Base-by-base conservation (phyloP, 1,139 yeast species). In the Sugiyamaella xylanicola region DNA sequence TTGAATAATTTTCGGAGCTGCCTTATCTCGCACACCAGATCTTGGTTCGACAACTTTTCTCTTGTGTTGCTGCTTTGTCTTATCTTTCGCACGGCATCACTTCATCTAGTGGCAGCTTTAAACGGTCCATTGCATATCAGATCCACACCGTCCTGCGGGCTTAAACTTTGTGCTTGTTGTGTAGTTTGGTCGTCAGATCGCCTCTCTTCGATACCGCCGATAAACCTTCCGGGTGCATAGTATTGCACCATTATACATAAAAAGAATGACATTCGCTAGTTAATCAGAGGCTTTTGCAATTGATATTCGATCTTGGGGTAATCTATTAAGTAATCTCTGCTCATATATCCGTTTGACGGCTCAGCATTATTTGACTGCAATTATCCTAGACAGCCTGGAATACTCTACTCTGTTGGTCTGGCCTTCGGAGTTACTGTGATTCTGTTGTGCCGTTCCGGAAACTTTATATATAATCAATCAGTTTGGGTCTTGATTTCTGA, bases 81-180 rank as follows among this genome's bases (percentile, higher is more conserved):
- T 32, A 32, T 32, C 37, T 32, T 25, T 32, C 15, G 37, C 37
- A 32, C 37, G 37, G 37, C 37, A 32, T 32, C 37, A 32, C 15
- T 11, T 32, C 4, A 13, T 32, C 15, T 13, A n/a, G 37, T 32
- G 37, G 37, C 37, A n/a, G 32, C 32, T 25, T 32, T 4, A 13
- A 32, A 32, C 37, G 15, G 37, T 25, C 15, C 37, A 32, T 32
- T 32, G 37, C 37, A 32, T 8, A 8, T 32, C 37, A 32, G 37
- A 32, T 32, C 37, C 37, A 7, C 37, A 32, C 15, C 37, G 37
- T 32, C 37, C 37, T 32, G 37, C 37, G 37, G 37, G 13, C 37
- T 32, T 32, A 32, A 32, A 32, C 37, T 32, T 32, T n/a, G 29
- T 9, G 29, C 29, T 25, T 25, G 29, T 5, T 5, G 8, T 25